Percentiles rank a stretch among this genome's conserved stretches.
phyloP scores from a whole-genome alignment of 2,329 filamentous ascomycete genomes.

The Talaromyces sp. region DNA sequence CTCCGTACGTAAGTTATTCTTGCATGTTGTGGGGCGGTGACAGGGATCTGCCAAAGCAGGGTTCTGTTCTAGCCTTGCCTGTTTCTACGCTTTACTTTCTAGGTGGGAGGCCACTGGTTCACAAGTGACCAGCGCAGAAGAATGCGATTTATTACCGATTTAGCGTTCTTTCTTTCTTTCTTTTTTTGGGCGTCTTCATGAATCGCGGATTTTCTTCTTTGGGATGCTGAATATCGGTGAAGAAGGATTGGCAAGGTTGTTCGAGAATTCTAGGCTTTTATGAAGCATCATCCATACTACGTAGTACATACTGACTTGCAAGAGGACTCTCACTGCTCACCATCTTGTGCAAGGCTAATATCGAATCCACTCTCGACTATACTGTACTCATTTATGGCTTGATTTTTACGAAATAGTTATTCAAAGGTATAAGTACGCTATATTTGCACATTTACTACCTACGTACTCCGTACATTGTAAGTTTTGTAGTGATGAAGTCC shows the following conservation, averaged over 20 bases:
- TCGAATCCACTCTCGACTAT: too few species aligned
- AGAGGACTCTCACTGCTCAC: too few species aligned
- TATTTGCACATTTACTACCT: not conserved
- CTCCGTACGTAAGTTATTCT: constrained; percentile 11
- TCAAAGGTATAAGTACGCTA: too few species aligned
- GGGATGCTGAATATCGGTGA: not conserved
- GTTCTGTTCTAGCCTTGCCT: constrained; percentile 7
- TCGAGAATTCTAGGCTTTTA: not conserved
- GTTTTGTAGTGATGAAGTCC: too few species aligned
- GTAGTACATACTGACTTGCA: not conserved
- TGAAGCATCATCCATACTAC: not conserved
- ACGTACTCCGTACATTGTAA: too few species aligned
- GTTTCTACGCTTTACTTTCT: not conserved
- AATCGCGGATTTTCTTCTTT: not conserved
- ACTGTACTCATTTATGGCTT: too few species aligned
- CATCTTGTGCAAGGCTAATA: too few species aligned
- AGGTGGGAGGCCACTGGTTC: constrained; percentile 10
- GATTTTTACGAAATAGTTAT: too few species aligned
- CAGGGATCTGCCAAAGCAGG: constrained; percentile 1
- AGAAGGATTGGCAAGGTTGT: not conserved
- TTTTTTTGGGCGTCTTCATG: not conserved
- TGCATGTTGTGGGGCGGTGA: constrained; percentile 3
- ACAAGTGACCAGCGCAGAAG: constrained; percentile 11
- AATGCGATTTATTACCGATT: not conserved
- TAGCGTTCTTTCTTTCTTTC: not conserved